Base-by-base conservation (phyloP, 345 rosid species). In the Lumnitzera littorea region DNA sequence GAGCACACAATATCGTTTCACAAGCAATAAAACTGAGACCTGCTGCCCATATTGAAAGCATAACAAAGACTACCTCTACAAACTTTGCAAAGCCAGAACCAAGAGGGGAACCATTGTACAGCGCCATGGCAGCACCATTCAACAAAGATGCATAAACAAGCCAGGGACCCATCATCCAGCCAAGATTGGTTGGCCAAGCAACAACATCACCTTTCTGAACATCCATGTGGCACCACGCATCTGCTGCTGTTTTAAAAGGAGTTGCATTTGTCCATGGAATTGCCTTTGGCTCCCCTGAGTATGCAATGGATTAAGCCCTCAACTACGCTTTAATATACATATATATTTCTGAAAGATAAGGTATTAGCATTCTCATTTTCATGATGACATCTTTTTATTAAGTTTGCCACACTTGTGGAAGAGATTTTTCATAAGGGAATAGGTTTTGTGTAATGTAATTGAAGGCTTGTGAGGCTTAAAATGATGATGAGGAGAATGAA, bases 131-230 rank as follows among this genome's bases (percentile, higher is more conserved):
- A 63, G 97, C 99, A 5, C 97, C 89, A 55, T 94, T 94, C 41
- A 94, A 68, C 68, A 94, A 76, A 36, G 97, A 77, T 60, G 96
- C 95, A 82, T 94, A 94, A 29, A 94, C 91, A 62, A 94, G 79
- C 99, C 99, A 94, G 46, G 99, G 99, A 71, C 99, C 99, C 97
- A 94, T 94, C 97, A 94, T 94, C 99, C 99, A 94, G 50, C 99
- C 99, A 58, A 94, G 96, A 69, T 94, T 94, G 74, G 99, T 85
- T 16, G 97, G 99, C 99, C 99, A 94, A 73, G 97, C 86, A 74
- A 89, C 80, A 69, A 79, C 69, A 69, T 84, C 96, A 0, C 87
- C 91, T 52, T 53, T 81, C 12, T 25, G 87, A 68, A 90, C 69
- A 80, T 94, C 99, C 91, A 90, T 72, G 79, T 94, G 96, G 80